A percentile compares a stretch with the other conserved stretches of the same genome.
Evolutionary conservation across 2,329 filamentous ascomycete genomes (phyloP).

Genomic region (Pseudogymnoascus sp.): DNA sequence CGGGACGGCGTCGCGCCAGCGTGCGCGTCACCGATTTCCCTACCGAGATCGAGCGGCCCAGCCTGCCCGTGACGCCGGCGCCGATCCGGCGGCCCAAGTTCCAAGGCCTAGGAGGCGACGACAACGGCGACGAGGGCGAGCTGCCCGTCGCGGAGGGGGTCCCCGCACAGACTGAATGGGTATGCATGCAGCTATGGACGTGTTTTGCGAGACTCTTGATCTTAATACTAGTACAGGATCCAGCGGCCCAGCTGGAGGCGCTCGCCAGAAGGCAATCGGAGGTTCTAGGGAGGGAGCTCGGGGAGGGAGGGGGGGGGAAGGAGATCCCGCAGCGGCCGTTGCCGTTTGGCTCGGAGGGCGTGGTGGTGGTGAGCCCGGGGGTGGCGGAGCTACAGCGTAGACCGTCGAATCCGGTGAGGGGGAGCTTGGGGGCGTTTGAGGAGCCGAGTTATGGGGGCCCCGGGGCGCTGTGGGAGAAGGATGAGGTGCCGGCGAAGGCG

Average conservation of each 20-base stretch:
- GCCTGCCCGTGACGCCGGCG: conserved; percentile 82
- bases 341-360: conserved; percentile 45
- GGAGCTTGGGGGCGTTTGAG: neutral
- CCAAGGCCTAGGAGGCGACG: conserved; percentile 43
- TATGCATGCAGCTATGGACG: conserved; percentile 57
- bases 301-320: conserved; percentile 28
- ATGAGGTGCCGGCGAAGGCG: conserved; percentile 31
- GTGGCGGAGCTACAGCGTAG: neutral
- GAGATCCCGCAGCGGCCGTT: conserved; percentile 41
- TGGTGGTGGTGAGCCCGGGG: conserved; percentile 32
- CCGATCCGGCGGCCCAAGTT: conserved; percentile 62
- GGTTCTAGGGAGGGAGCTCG: conserved; percentile 47
- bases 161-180: conserved; percentile 83
- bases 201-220: conserved; percentile 34
- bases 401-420: neutral
- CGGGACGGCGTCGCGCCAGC: conserved; percentile 32
- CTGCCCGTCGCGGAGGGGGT: conserved; percentile 75
- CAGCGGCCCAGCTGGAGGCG: conserved; percentile 59
- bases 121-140: conserved; percentile 41
- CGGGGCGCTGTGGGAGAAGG: conserved; percentile 42
- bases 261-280: conserved; percentile 59
- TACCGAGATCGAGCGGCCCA: conserved; percentile 70
- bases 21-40: conserved; percentile 82
- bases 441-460: neutral
- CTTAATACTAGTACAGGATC: conserved; percentile 52